phyloP scores from a whole-genome alignment of 2,329 filamentous ascomycete species.

The Nemania sp. region DNA sequence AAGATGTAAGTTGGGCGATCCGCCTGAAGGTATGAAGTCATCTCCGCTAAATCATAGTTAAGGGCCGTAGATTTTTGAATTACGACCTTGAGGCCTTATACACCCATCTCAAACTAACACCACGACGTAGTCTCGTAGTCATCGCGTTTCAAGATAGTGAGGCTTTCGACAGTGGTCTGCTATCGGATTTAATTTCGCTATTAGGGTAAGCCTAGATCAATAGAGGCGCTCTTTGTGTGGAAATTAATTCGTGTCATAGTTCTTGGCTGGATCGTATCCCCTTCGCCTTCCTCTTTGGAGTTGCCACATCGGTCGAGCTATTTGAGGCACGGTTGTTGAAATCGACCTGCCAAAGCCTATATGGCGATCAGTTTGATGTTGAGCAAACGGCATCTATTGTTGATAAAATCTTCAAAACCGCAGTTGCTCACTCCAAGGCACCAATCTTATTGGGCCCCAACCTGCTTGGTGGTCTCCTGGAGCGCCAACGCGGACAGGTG shows the following conservation, averaged over 20 bases:
- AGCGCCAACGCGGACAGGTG: slow-evolving; percentile 81
- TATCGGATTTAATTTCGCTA: slow-evolving; percentile 77
- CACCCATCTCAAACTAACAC: slow-evolving; percentile 66
- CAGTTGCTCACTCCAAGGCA: slow-evolving; percentile 68
- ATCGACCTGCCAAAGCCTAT: slow-evolving; percentile 73
- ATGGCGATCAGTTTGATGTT: slow-evolving; percentile 81
- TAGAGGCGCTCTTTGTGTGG: slow-evolving; percentile 40
- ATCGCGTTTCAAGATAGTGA: slow-evolving; percentile 85
- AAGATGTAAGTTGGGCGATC: slow-evolving; percentile 58
- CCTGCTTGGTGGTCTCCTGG: slow-evolving; percentile 72
- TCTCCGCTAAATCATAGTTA: slow-evolving; percentile 36
- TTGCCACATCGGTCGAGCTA: slow-evolving; percentile 84
- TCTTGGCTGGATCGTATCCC: slow-evolving; percentile 81
- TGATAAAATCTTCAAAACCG: slow-evolving; percentile 76
- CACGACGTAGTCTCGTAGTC: slow-evolving; percentile 68
- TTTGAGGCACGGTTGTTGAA: slow-evolving; percentile 80
- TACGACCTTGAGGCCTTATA: slow-evolving; percentile 82
- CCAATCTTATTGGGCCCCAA: slow-evolving; percentile 72
- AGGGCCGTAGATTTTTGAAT: slow-evolving; percentile 76
- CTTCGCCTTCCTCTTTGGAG: slow-evolving; percentile 81
- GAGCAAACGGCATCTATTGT: slow-evolving; percentile 78
- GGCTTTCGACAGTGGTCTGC: slow-evolving; percentile 78
- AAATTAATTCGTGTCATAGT: slow-evolving; percentile 38
- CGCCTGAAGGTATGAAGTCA: neutral
- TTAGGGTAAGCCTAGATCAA: slow-evolving; percentile 67